Conservation (phyloP, 768 basidiomycete species). For the Pleurotus tuber-regium region DNA sequence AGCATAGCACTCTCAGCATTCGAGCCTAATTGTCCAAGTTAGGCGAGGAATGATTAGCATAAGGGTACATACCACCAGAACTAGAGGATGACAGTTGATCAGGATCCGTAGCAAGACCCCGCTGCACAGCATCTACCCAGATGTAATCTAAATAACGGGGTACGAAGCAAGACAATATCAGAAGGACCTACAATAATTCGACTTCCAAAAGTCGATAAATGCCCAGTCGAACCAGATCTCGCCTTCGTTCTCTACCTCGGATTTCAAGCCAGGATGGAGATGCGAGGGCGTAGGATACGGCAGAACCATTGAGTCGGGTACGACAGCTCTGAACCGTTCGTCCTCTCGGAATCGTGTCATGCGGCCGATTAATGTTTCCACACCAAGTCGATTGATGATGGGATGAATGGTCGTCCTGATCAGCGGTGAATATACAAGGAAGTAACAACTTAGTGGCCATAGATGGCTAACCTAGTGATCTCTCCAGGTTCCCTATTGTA, state of each 20-base stretch:
- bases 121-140: constrained; percentile 67
- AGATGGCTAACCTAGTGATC: constrained; percentile 71
- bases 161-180: neutral
- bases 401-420: constrained; percentile 80
- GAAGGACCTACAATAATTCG: constrained; percentile 78
- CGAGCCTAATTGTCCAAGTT: constrained; percentile 39
- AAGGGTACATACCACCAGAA: constrained; percentile 45
- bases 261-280: constrained; percentile 31
- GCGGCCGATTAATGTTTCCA: constrained; percentile 84
- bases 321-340: constrained; percentile 86
- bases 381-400: constrained; percentile 86
- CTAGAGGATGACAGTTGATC: constrained; percentile 54
- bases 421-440: constrained; percentile 6
- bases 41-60: too few relatives aligned
- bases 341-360: constrained; percentile 90
- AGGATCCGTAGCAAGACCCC: constrained; percentile 69
- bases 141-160: constrained; percentile 4
- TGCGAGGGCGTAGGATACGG: constrained; percentile 41
- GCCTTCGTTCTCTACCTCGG: constrained; percentile 55
- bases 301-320: constrained; percentile 79
- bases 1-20: constrained; percentile 79
- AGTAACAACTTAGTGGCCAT: neutral
- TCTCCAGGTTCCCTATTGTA: constrained; percentile 95
- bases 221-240: constrained; percentile 99
- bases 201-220: constrained; percentile 98